Evolutionary conservation across 1,284 basidiomycete species (phyloP), one percentile per base, ranked within the genome.

Genomic region (Trametes polyzona): DNA sequence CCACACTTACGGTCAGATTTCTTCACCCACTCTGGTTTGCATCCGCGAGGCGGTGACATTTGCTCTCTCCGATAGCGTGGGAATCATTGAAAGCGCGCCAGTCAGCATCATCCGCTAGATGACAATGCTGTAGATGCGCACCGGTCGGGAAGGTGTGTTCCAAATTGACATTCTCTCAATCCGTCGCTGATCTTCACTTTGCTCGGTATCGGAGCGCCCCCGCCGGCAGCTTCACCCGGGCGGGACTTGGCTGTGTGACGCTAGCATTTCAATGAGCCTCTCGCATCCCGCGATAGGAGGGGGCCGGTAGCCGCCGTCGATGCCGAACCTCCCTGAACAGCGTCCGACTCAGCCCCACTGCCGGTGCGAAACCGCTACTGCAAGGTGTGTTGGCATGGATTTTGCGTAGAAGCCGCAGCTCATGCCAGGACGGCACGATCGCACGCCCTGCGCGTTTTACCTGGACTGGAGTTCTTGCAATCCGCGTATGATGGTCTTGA

Each of bases 51-150:
- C 50, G 12, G 41, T 52, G 42, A 16, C 17, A 27, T 23, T 33
- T 36, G 24, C 41, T 8, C n/a, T 37, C 14, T 6, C 11, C 11
- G 10, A 26, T 10, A n/a, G 24, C 47, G 37, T 40, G 48, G 21
- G 37, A 50, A 14, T 50, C 19, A 21, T 11, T 24, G 12, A 39
- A 33, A 37, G 48, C 48, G n/a, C n/a, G 48, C 37, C 37, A 41
- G 37, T 50, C 37, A 41, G 12, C 27, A 50, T 50, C 48, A 50
- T 8, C 21, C 33, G 44, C 44, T 29, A 24, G 39, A 33, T 47
- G 35, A 48, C 53, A 41, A 47, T 54, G 46, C 27, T n/a, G 53
- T 39, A 55, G 46, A 55, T 48, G 39, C 39, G 32, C 36, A n/a
- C n/a, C n/a, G n/a, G 21, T n/a, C 16, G 23, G 7, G 39, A n/a